Evolutionary conservation across 1,284 basidiomycete genomes (phyloP).

Genomic region (Polyporus tsugae): DNA sequence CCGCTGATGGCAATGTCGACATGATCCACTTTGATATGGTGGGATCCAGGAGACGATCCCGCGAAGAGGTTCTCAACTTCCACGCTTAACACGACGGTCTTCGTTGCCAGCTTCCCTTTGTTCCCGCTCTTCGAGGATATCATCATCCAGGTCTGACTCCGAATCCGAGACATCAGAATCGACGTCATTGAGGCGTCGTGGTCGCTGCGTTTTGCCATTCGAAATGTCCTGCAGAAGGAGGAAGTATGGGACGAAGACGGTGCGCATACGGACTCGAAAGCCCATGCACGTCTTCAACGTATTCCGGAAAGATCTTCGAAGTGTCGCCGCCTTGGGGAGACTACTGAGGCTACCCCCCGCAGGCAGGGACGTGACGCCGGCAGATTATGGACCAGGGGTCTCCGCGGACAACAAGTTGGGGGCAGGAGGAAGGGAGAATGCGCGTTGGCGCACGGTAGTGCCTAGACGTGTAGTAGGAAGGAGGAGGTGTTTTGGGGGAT

Average conservation of each 20-base stretch:
- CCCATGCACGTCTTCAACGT: conserved; percentile 80
- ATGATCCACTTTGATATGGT: conserved; percentile 76
- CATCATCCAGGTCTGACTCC: conserved; percentile 49
- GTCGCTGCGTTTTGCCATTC: conserved; percentile 23
- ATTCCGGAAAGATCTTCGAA: conserved; percentile 88
- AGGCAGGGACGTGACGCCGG: conserved; percentile 40
- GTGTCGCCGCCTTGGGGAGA: conserved; percentile 52
- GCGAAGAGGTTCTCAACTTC: conserved; percentile 78
- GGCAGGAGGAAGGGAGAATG: conserved; percentile 67
- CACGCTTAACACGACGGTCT: conserved; percentile 86
- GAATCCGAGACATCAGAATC: conserved; percentile 33
- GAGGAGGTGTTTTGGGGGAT: conserved; percentile 46
- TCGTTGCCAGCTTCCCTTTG: conserved; percentile 74
- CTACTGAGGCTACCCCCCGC: conserved; percentile 15
- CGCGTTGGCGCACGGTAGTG: conserved; percentile 62
- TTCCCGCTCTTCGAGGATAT: conserved; percentile 59
- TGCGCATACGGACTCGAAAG: conserved; percentile 88
- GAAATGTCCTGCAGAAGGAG: conserved; percentile 51
- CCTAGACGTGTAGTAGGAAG: conserved; percentile 76
- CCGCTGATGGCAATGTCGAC: conserved; percentile 80
- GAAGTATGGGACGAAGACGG: conserved; percentile 86
- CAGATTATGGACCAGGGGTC: conserved; percentile 49
- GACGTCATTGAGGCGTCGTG: conserved; percentile 2
- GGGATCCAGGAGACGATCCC: conserved; percentile 44
- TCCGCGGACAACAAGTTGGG: conserved; percentile 50